phyloP scores from a whole-genome alignment of 2,329 filamentous ascomycete species.

The Cladosporium sp. region DNA sequence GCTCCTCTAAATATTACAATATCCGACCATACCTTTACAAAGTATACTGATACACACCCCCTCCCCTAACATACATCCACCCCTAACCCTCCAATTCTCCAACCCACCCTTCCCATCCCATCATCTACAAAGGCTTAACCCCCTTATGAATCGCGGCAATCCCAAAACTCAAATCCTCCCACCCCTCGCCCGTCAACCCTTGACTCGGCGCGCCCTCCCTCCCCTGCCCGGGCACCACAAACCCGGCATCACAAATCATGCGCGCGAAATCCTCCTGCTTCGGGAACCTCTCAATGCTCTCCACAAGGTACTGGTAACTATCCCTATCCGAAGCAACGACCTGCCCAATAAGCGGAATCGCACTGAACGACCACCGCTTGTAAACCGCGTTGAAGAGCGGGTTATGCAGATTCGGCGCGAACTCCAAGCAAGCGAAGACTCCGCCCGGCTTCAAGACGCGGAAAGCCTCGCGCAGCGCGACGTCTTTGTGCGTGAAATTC shows the following conservation, averaged over 20 bases:
- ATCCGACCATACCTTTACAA: too few relatives aligned
- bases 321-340: constrained; percentile 89
- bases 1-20: too few relatives aligned
- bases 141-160: constrained; percentile 97
- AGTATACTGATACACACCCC: too few relatives aligned
- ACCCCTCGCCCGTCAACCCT: constrained; percentile 48
- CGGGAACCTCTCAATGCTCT: constrained; percentile 94
- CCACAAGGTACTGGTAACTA: constrained; percentile 97
- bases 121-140: constrained; percentile 63
- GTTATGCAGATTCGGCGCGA: constrained; percentile 73
- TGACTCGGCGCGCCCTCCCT: constrained; percentile 16
- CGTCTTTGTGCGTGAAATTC: constrained; percentile 91
- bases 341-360: constrained; percentile 93
- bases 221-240: constrained; percentile 59
- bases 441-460: constrained; percentile 90
- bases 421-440: constrained; percentile 94
- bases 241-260: constrained; percentile 82
- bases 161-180: constrained; percentile 85
- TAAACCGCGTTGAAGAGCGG: constrained; percentile 79
- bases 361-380: constrained; percentile 92
- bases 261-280: constrained; percentile 76
- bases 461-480: constrained; percentile 76
- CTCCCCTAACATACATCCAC: too few relatives aligned
- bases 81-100: too few relatives aligned
- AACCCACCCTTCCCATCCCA: too few relatives aligned